Conservation (phyloP, 208 protist genomes). For the Trichomonas tenax region DNA sequence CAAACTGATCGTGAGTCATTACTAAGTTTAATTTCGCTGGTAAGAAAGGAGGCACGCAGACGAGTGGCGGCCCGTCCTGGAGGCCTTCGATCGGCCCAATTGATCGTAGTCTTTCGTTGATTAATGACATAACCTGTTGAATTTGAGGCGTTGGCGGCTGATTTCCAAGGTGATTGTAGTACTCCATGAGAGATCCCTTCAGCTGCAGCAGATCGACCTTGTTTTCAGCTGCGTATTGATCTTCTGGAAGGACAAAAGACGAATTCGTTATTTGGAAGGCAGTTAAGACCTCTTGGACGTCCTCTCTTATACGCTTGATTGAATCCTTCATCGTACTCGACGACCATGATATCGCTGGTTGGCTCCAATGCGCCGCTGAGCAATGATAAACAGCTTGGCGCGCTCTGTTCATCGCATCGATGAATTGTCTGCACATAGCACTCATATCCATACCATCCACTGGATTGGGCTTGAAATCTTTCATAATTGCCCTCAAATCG, state of each 20-base stretch:
- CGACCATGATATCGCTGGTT: not conserved
- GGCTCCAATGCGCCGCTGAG: not conserved
- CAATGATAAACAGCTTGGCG: not conserved
- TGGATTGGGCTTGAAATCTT: not conserved
- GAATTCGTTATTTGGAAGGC: not conserved
- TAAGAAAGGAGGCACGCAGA: not conserved
- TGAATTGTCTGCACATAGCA: not conserved
- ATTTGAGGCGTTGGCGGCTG: not conserved
- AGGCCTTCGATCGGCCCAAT: not conserved
- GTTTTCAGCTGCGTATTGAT: not conserved
- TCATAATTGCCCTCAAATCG: not conserved
- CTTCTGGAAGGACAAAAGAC: not conserved
- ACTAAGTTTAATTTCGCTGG: not conserved
- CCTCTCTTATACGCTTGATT: not conserved
- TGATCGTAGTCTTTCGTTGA: not conserved
- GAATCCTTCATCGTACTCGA: not conserved
- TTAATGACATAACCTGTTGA: not conserved
- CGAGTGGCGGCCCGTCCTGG: not conserved
- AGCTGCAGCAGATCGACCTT: not conserved
- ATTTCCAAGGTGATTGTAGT: not conserved
- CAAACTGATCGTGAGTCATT: not conserved
- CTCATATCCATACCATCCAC: not conserved
- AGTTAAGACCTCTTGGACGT: not conserved
- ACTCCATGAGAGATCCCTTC: not conserved
- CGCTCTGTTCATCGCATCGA: not conserved